Conservation (phyloP, 805 yeast genomes). For the Candida caryicola region DNA sequence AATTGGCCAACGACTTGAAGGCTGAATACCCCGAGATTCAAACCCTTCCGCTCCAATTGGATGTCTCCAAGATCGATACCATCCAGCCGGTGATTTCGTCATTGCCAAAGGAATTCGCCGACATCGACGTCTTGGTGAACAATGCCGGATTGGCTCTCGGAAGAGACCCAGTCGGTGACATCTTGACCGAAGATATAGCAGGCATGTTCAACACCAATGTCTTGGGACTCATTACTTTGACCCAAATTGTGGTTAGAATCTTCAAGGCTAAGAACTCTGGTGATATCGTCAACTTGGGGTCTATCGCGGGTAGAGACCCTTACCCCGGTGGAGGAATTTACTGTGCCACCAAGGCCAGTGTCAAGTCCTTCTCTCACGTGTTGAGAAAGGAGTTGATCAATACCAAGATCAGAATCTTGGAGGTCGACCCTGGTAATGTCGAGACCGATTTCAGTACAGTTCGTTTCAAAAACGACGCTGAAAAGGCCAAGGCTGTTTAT, state of each 20-base stretch:
- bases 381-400: constrained; percentile 72
- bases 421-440: constrained; percentile 76
- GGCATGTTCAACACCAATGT: constrained; percentile 87
- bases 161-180: constrained; percentile 67
- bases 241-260: constrained; percentile 73
- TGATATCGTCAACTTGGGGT: constrained; percentile 72
- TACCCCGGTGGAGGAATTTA: constrained; percentile 78
- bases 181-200: constrained; percentile 60
- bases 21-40: constrained; percentile 46
- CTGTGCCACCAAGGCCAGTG: constrained; percentile 73
- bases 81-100: constrained; percentile 46
- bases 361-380: constrained; percentile 67
- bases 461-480: constrained; percentile 61
- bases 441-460: constrained; percentile 73
- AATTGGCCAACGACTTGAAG: constrained; percentile 46
- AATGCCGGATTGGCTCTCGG: constrained; percentile 83
- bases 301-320: constrained; percentile 77
- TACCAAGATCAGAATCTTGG: constrained; percentile 69
- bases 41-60: constrained; percentile 58
- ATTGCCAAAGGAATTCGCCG: constrained; percentile 59
- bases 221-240: constrained; percentile 75
- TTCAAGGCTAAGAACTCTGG: constrained; percentile 70
- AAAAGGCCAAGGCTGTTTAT: constrained; percentile 62
- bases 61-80: constrained; percentile 41
- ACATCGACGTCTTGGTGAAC: constrained; percentile 65